Evolutionary conservation across 2,329 filamentous ascomycete genomes (phyloP).

Genomic region (Capronia epimyces): DNA sequence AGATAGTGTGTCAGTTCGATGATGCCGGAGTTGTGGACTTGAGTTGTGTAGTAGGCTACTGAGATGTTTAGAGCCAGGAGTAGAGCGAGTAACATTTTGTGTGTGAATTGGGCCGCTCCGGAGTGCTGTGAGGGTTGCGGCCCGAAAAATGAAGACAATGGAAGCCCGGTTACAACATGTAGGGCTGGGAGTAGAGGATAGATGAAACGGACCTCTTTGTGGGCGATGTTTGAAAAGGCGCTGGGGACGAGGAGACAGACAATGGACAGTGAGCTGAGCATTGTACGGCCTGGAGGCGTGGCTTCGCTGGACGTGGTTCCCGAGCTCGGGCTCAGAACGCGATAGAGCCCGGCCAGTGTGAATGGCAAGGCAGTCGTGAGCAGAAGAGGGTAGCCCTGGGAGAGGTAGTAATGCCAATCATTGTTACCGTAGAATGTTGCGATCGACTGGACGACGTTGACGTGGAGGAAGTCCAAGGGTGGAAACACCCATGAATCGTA

Average conservation of each 20-base stretch:
- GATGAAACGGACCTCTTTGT: slow-evolving; percentile 97
- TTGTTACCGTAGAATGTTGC: slow-evolving; percentile 91
- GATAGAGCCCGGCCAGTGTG: slow-evolving; percentile 58
- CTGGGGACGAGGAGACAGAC: slow-evolving; percentile 56
- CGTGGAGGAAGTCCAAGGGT: slow-evolving; percentile 77
- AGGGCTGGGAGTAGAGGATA: slow-evolving; percentile 86
- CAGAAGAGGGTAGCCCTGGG: slow-evolving; percentile 81
- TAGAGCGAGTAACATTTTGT: slow-evolving; percentile 49
- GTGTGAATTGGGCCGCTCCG: slow-evolving; percentile 41
- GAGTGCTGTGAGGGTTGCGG: slow-evolving; percentile 29
- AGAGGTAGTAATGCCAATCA: slow-evolving; percentile 86
- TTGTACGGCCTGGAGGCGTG: slow-evolving; percentile 9
- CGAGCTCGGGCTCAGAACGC: slow-evolving; percentile 37
- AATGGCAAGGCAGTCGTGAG: slow-evolving; percentile 81
- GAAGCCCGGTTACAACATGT: slow-evolving; percentile 69
- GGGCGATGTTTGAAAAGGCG: slow-evolving; percentile 70
- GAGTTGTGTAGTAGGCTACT: slow-evolving; percentile 67
- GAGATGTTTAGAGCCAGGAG: slow-evolving; percentile 62
- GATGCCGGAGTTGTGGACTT: slow-evolving; percentile 74
- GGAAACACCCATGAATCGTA: slow-evolving; percentile 86
- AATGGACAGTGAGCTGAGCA: slow-evolving; percentile 51
- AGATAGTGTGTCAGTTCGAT: slow-evolving; percentile 69
- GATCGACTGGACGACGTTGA: slow-evolving; percentile 82
- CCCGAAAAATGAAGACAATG: slow-evolving; percentile 42
- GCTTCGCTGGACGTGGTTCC: slow-evolving; percentile 12